Evolutionary conservation across 495 filamentous ascomycete species (phyloP), one percentile per base, ranked within the genome.

Genomic region (Lindgomyces ingoldianus): DNA sequence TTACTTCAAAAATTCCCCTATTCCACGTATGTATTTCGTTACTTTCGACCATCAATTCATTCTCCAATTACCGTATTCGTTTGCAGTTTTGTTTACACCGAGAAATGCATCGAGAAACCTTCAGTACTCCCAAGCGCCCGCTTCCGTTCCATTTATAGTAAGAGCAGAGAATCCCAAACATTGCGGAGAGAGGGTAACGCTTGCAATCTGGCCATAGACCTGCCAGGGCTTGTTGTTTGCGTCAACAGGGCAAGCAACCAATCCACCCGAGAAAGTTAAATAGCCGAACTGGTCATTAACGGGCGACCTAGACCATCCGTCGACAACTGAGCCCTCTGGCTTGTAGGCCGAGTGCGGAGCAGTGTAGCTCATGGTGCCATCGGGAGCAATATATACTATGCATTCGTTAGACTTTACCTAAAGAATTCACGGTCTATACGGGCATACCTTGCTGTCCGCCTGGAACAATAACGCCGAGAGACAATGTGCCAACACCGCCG

Each of bases 351-450:
- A 85, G 75, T 89, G 86, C 0, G 86, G 81, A 45, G 74, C 76
- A 1, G 85, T 87, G 79, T 84, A 89, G 55, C 72, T 74, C 33
- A 91, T 73, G 26, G 81, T 77, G 51, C 87, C 87, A 25, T 76
- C 70, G 3, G 81, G 75, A 18, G 68, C 73, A 33, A 90, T 77
- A 73, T 88, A 91, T 74, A 85, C 80, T 59, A 18, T 42, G 2
- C 10, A 16, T 14, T 4, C 46, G 25, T 62, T 22, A 44, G 24
- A 22, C n/a, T 21, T 22, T 3, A 21, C 6, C 14, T 25, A 9
- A 10, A 25, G 10, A 3, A 18, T 26, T 16, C 10, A 24, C 22
- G n/a, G 6, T 25, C 24, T 19, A n/a, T 36, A 11, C 21, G 1
- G 25, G 48, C 65, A 10, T 50, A 68, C 65, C 58, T 22, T 76